A percentile compares a stretch with the other conserved stretches of the same genome.
These are phyloP conservation scores for Melianthus villosus DNA, from an alignment of 441 rosid species.

Conservation along the genomic window DNA sequence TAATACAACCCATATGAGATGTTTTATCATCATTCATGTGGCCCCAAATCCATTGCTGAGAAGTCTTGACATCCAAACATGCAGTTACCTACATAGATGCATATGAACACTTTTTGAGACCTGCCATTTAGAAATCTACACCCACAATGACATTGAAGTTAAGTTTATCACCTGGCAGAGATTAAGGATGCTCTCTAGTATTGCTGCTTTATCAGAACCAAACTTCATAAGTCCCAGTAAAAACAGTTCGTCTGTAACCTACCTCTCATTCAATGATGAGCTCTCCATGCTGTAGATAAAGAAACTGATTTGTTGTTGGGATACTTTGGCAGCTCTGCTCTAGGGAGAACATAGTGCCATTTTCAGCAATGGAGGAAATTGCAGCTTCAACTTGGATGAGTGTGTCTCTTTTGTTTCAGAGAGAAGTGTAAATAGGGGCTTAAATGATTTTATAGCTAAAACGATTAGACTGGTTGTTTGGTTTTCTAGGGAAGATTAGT, in stretches of 20 bases:
- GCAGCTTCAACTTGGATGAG: too few relatives aligned
- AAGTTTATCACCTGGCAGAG: constrained; percentile 35
- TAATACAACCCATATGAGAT: constrained; percentile 68
- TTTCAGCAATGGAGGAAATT: constrained; percentile 13
- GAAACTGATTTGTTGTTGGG: constrained; percentile 41
- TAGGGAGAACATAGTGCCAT: constrained; percentile 6
- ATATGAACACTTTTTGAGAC: background rate
- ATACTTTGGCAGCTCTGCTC: constrained; percentile 34
- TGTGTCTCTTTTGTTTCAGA: too few relatives aligned
- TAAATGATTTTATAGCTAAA: too few relatives aligned
- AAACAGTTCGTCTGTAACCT: constrained; percentile 45
- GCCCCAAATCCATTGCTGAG: constrained; percentile 67
- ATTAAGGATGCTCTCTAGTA: constrained; percentile 44
- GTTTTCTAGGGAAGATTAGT: too few relatives aligned
- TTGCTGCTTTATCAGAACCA: constrained; percentile 49
- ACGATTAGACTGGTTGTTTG: too few relatives aligned
- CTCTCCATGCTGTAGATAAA: constrained; percentile 47
- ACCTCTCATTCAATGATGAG: constrained; percentile 36
- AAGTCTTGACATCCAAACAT: constrained; percentile 69
- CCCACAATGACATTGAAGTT: background rate
- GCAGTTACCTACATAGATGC: constrained; percentile 51
- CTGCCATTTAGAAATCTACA: too few relatives aligned
- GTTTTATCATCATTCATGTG: constrained; percentile 51
- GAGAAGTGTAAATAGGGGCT: too few relatives aligned
- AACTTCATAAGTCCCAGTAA: constrained; percentile 54